Percentiles rank a stretch among this genome's conserved stretches.
Conservation (phyloP, 2,329 filamentous ascomycete genomes). For the Chalaropsis ovoidea region DNA sequence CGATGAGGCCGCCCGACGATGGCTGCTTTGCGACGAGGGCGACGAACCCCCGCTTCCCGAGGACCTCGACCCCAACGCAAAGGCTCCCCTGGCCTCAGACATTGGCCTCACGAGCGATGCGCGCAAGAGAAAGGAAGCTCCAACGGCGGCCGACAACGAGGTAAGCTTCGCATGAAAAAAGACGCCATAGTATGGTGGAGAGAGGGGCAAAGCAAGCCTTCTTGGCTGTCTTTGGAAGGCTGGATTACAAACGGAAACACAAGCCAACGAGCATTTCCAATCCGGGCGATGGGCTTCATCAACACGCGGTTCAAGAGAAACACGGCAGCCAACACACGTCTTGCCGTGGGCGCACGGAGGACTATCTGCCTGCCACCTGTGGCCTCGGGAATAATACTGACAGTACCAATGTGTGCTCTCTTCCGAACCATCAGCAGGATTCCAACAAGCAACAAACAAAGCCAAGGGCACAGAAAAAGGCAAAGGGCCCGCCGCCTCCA, state of each 20-base stretch:
- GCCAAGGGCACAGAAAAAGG: constrained; percentile 38
- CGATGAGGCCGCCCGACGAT: constrained; percentile 58
- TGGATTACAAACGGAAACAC: not conserved
- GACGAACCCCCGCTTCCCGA: constrained; percentile 26
- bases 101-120: not conserved
- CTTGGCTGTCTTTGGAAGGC: not conserved
- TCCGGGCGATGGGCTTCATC: not conserved
- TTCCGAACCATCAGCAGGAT: constrained; percentile 18
- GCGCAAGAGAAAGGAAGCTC: constrained; percentile 38
- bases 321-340: not conserved
- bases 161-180: constrained; percentile 34
- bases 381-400: constrained; percentile 24
- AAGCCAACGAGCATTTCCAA: not conserved
- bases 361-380: constrained; percentile 4
- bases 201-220: not conserved
- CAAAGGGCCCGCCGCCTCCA: constrained; percentile 41
- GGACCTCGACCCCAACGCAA: not conserved
- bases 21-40: constrained; percentile 50
- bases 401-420: constrained; percentile 19
- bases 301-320: constrained; percentile 5
- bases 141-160: constrained; percentile 34
- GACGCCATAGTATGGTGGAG: not conserved
- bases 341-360: not conserved
- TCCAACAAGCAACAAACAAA: constrained; percentile 22
- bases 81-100: not conserved